Evolutionary conservation across 2,329 filamentous ascomycete genomes (phyloP).

Genomic region (Fusarium sambucinum): DNA sequence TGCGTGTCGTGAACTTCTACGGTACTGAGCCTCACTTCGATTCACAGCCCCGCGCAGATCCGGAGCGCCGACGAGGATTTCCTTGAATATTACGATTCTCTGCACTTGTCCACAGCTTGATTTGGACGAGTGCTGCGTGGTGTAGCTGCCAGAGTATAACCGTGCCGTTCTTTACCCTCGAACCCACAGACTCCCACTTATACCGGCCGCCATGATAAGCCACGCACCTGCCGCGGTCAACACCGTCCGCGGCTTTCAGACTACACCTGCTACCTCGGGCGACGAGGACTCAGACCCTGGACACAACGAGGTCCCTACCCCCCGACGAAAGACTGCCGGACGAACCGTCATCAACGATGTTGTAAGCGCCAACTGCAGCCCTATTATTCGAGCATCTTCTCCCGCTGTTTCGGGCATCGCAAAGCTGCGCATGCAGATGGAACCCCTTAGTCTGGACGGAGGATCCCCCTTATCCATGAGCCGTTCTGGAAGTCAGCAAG

Average conservation of each 20-base stretch:
- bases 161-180: constrained; percentile 31
- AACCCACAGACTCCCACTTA: constrained; percentile 17
- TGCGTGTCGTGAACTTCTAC: constrained; percentile 64
- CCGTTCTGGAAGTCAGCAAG: constrained; percentile 60
- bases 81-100: constrained; percentile 52
- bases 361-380: constrained; percentile 73
- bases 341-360: constrained; percentile 65
- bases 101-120: constrained; percentile 34
- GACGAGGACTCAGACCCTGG: constrained; percentile 69
- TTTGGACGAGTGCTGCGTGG: constrained; percentile 36
- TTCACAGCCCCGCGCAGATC: constrained; percentile 67
- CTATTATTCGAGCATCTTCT: constrained; percentile 65
- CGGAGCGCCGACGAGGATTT: constrained; percentile 69
- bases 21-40: constrained; percentile 63
- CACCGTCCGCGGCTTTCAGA: constrained; percentile 68
- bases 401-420: constrained; percentile 79
- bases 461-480: constrained; percentile 68
- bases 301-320: constrained; percentile 55
- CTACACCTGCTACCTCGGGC: constrained; percentile 66
- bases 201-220: constrained; percentile 58
- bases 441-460: constrained; percentile 76
- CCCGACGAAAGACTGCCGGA: constrained; percentile 53
- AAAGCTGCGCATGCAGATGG: constrained; percentile 83
- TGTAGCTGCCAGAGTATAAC: constrained; percentile 35
- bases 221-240: constrained; percentile 63